These are phyloP conservation scores for Thelonectria rubi DNA, from an alignment of 2,329 filamentous ascomycete species.

Conservation along the genomic window DNA sequence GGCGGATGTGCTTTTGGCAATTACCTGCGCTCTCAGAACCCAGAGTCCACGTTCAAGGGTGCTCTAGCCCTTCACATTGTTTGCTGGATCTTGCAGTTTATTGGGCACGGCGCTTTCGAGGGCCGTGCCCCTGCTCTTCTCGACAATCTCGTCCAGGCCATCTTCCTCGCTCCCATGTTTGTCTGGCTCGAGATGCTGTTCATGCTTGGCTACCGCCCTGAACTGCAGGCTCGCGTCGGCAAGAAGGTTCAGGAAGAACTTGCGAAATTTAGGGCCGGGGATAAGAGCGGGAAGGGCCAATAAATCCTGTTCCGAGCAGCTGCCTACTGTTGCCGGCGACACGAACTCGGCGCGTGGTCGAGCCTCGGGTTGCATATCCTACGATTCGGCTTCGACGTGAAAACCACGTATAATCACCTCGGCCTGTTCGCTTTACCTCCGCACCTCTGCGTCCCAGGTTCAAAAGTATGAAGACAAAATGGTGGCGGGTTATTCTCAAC, in stretches of 20 bases:
- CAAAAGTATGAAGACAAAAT: conserved; percentile 3
- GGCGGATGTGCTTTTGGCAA: conserved; percentile 79
- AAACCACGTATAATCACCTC: background rate
- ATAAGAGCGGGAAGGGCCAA: conserved; percentile 63
- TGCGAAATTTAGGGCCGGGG: conserved; percentile 73
- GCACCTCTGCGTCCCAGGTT: background rate
- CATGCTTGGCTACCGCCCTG: conserved; percentile 86
- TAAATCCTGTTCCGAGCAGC: conserved; percentile 38
- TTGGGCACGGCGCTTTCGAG: conserved; percentile 91
- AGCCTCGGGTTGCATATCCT: background rate
- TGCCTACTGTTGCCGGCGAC: conserved; percentile 7
- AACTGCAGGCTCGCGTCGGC: conserved; percentile 83
- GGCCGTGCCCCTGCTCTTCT: conserved; percentile 86
- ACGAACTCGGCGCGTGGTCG: conserved; percentile 10
- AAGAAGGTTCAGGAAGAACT: conserved; percentile 80
- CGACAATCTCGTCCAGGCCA: conserved; percentile 89
- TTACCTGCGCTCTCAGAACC: conserved; percentile 70
- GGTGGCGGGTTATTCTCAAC: background rate
- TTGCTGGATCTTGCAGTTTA: conserved; percentile 88
- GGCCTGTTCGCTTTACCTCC: background rate
- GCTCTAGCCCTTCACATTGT: conserved; percentile 75
- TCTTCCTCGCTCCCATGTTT: conserved; percentile 94
- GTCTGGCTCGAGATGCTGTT: conserved; percentile 97
- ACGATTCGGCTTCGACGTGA: background rate
- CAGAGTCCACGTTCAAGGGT: conserved; percentile 58